Evolutionary conservation across 202 grass and related monocot genomes (phyloP).

Genomic region (Dendrocalamus latiflorus): DNA sequence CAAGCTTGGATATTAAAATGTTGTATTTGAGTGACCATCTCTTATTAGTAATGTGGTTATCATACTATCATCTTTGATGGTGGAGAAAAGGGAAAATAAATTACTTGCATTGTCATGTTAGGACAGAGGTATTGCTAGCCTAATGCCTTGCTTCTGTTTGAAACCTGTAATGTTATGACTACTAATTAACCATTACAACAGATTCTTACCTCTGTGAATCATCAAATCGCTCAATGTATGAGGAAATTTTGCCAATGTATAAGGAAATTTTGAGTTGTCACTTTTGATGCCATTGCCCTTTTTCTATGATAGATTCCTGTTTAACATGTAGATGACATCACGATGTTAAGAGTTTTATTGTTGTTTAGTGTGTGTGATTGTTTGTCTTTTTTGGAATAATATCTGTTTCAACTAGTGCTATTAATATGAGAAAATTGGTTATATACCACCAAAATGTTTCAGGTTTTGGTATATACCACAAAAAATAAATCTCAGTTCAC

Average conservation of each 20-base stretch:
- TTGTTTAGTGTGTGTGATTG: background rate
- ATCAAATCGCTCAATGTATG: background rate
- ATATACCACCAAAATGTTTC: no score
- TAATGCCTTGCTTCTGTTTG: background rate
- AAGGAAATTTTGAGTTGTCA: background rate
- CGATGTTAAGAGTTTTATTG: background rate
- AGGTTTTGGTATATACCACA: no score
- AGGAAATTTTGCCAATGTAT: background rate
- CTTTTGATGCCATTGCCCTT: background rate
- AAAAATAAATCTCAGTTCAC: no score
- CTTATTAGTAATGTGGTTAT: constrained; percentile 1
- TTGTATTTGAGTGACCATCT: background rate
- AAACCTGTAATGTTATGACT: background rate
- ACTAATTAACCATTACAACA: background rate
- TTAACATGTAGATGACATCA: background rate
- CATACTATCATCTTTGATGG: background rate
- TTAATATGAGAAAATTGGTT: background rate
- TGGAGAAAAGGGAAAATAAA: background rate
- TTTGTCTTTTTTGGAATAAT: background rate
- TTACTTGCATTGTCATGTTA: constrained; percentile 11
- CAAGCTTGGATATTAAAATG: background rate
- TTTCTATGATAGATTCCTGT: background rate
- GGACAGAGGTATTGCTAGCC: background rate
- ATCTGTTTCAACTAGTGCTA: background rate
- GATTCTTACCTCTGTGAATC: background rate